Conservation (phyloP, 768 basidiomycete species). For the Leccinellum albellum region DNA sequence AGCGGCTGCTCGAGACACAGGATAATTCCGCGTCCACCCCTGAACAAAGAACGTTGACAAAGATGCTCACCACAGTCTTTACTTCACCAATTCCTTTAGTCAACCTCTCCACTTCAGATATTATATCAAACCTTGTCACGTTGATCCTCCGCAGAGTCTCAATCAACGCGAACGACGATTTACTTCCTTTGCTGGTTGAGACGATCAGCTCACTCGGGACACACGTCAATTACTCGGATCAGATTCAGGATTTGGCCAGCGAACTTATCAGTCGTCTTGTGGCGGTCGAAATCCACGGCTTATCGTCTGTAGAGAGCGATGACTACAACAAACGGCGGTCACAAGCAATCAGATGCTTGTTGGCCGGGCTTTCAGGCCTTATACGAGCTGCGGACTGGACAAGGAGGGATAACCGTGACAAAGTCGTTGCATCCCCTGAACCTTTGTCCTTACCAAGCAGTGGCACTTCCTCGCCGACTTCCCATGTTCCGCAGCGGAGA, state of each 20-base stretch:
- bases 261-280: conserved; percentile 77
- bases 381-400: conserved; percentile 55
- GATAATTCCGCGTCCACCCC: conserved; percentile 45
- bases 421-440: conserved; percentile 15
- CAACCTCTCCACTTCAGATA: conserved; percentile 88
- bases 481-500: conserved; percentile 52
- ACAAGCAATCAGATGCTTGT: conserved; percentile 65
- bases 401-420: conserved; percentile 22
- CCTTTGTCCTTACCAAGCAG: conserved; percentile 27
- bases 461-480: conserved; percentile 23
- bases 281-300: conserved; percentile 63
- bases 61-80: conserved; percentile 83
- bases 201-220: conserved; percentile 82
- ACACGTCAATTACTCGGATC: conserved; percentile 94
- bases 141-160: conserved; percentile 69
- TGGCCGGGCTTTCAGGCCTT: conserved; percentile 68
- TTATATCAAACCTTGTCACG: conserved; percentile 72
- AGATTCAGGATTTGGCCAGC: conserved; percentile 87
- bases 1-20: conserved; percentile 63
- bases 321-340: conserved; percentile 45
- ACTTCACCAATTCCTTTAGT: conserved; percentile 78
- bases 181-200: conserved; percentile 65
- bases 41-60: conserved; percentile 59
- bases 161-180: conserved; percentile 55
- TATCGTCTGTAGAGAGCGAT: conserved; percentile 38